These are phyloP conservation scores for Carex littledalei DNA, from an alignment of 176 grass and related monocot genomes.

Conservation along the genomic window DNA sequence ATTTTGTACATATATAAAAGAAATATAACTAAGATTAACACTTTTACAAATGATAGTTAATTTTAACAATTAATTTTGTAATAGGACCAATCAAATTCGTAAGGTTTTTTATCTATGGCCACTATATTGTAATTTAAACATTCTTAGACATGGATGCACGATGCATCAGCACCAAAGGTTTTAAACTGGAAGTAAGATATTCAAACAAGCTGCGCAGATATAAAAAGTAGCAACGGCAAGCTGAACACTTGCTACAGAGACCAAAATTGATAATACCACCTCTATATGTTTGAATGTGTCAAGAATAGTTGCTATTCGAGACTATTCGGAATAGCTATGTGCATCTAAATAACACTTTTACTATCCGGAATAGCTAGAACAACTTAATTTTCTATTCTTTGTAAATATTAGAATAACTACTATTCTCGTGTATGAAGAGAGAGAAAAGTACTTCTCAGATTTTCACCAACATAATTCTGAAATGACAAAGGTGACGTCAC, in stretches of 20 bases:
- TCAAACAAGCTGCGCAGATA: background rate
- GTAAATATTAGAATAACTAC: too few species aligned
- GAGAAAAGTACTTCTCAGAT: too few species aligned
- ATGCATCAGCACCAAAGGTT: background rate
- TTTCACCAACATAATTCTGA: too few species aligned
- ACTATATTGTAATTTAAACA: background rate
- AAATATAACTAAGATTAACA: background rate
- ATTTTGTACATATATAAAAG: background rate
- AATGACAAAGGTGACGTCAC: too few species aligned
- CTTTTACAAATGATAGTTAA: background rate
- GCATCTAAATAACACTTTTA: too few species aligned
- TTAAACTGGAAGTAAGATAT: background rate
- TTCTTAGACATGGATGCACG: background rate
- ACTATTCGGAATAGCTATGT: too few species aligned
- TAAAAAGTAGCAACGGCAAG: background rate
- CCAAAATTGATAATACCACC: background rate
- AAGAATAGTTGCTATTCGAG: too few species aligned
- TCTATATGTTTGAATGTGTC: too few species aligned
- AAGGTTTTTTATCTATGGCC: background rate
- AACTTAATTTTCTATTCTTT: too few species aligned
- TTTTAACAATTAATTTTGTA: background rate
- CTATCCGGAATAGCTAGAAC: too few species aligned
- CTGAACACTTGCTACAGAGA: background rate
- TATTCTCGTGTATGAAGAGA: too few species aligned
- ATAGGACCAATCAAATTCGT: background rate